These are phyloP conservation scores for Solanum ossicruentum DNA, from an alignment of 257 asterid species.

Conservation along the genomic window DNA sequence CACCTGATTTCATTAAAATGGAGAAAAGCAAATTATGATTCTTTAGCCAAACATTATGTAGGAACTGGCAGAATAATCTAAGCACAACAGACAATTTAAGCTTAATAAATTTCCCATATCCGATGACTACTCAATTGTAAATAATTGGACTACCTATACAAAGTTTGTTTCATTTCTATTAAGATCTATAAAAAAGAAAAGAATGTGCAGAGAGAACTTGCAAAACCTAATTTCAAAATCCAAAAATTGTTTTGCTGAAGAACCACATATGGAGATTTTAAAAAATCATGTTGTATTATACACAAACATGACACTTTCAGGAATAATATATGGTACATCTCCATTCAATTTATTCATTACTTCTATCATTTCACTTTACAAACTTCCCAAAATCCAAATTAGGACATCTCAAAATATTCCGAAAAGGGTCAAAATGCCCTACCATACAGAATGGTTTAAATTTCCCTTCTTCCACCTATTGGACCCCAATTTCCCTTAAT, in stretches of 20 bases:
- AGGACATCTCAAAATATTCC: background rate
- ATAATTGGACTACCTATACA: background rate
- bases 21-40: background rate
- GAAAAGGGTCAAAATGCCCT: background rate
- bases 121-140: background rate
- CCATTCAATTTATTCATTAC: background rate
- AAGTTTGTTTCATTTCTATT: background rate
- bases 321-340: background rate
- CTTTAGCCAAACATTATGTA: background rate
- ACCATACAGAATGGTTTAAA: background rate
- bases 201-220: background rate
- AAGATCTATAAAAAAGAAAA: background rate
- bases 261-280: background rate
- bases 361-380: background rate
- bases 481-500: background rate
- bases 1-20: conserved; percentile 43
- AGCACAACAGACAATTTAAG: background rate
- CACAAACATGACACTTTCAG: background rate
- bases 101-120: background rate
- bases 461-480: background rate
- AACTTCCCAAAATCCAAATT: background rate
- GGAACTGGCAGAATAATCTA: background rate
- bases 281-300: background rate
- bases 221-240: background rate
- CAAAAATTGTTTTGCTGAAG: background rate